These are phyloP conservation scores for Corchorus capsularis DNA, from an alignment of 345 rosid genomes.

Conservation along the genomic window DNA sequence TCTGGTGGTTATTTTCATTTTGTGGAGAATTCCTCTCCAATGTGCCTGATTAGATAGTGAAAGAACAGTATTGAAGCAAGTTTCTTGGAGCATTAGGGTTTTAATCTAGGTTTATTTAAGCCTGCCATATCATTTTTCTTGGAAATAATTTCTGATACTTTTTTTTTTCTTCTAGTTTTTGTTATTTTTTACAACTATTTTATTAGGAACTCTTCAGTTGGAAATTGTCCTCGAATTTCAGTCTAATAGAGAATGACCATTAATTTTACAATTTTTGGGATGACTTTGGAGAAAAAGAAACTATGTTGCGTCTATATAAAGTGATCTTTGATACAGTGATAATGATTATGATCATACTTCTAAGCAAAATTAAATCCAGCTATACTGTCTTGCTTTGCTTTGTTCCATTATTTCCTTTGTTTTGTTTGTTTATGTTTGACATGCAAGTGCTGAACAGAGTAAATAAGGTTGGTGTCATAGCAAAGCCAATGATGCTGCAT, in stretches of 20 bases:
- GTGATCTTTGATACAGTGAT: neutral
- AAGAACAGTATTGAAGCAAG: neutral
- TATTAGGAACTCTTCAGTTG: neutral
- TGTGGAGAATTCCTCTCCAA: neutral
- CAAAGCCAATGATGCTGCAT: neutral
- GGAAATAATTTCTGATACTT: neutral
- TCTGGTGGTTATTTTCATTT: neutral
- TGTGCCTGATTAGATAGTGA: neutral
- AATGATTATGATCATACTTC: neutral
- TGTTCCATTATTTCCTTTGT: neutral
- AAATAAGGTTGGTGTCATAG: neutral
- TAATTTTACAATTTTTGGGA: neutral
- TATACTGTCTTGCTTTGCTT: neutral
- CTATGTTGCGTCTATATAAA: neutral
- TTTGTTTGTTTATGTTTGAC: neutral
- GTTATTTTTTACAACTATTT: too few relatives aligned
- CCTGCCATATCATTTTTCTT: neutral
- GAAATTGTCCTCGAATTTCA: neutral
- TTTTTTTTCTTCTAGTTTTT: neutral
- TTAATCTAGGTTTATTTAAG: neutral
- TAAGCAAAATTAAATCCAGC: neutral
- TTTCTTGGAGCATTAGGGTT: constrained; percentile 14
- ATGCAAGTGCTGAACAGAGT: neutral
- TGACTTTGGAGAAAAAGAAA: neutral
- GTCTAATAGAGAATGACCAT: neutral